Evolutionary conservation across 2,329 filamentous ascomycete species (phyloP).

Genomic region (Verticillium nonalfalfae): DNA sequence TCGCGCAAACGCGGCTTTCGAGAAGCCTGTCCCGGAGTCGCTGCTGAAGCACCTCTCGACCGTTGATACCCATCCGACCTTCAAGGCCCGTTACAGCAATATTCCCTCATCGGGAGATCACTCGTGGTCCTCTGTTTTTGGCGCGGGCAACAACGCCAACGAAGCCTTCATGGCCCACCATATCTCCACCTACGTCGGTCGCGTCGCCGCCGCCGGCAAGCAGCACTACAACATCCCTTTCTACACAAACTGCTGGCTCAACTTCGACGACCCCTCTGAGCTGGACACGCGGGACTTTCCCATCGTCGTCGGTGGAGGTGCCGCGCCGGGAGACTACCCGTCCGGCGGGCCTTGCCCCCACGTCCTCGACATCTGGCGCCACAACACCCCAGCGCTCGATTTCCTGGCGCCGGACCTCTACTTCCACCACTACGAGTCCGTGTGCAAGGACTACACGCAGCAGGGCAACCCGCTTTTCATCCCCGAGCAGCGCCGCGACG

Average conservation of each 20-base stretch:
- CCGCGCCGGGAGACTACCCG: conserved; percentile 26
- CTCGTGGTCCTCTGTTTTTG: conserved; percentile 27
- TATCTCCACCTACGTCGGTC: conserved; percentile 23
- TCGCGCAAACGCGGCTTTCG: conserved; percentile 33
- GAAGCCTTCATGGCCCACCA: conserved; percentile 30
- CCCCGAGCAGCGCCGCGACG: conserved; percentile 44
- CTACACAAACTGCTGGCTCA: conserved; percentile 30
- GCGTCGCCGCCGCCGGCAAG: conserved; percentile 27
- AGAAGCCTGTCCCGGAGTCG: conserved; percentile 18
- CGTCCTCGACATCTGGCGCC: conserved; percentile 31
- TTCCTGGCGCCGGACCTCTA: conserved; percentile 42
- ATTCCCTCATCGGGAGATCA: conserved; percentile 15
- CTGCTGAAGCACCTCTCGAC: conserved; percentile 18
- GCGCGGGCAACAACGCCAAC: conserved; percentile 18
- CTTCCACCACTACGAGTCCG: conserved; percentile 36
- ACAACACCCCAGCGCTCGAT: conserved; percentile 32
- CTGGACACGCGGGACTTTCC: conserved; percentile 24
- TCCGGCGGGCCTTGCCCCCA: conserved; percentile 26
- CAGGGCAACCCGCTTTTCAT: conserved; percentile 40
- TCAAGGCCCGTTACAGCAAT: conserved; percentile 18
- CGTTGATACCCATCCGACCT: conserved; percentile 18
- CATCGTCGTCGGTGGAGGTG: conserved; percentile 26
- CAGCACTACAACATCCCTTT: conserved; percentile 22
- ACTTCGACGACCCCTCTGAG: conserved; percentile 21
- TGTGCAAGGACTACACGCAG: conserved; percentile 36